phyloP scores from a whole-genome alignment of 1,284 basidiomycete species.

The Ustilago shanxiensis region DNA sequence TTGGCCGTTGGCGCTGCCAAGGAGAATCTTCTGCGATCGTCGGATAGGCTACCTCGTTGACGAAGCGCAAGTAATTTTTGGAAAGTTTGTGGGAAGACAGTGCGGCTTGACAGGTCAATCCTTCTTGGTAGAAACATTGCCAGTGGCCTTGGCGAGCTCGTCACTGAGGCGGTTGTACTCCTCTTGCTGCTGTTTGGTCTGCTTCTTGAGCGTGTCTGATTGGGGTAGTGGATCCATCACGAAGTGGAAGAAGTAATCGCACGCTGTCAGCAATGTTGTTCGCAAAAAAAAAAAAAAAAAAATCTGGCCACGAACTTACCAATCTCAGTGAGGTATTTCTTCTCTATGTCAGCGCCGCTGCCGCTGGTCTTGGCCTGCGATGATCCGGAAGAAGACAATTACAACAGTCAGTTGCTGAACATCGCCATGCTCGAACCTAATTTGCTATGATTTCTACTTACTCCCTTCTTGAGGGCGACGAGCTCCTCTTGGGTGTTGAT shows the following conservation, averaged over 20 bases:
- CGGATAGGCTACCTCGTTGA: neutral
- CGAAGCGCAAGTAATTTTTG: neutral
- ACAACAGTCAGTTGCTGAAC: neutral
- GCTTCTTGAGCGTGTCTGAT: conserved; percentile 66
- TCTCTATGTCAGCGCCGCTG: conserved; percentile 62
- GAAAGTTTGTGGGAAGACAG: neutral
- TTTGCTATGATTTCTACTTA: conserved; percentile 48
- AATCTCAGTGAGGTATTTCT: conserved; percentile 55
- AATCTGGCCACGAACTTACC: conserved; percentile 22
- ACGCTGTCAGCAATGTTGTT: neutral
- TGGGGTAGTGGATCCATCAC: neutral
- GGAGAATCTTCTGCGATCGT: neutral
- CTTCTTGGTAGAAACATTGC: conserved; percentile 61
- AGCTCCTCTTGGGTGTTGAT: conserved; percentile 90
- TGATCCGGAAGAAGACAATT: neutral
- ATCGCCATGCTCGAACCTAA: neutral
- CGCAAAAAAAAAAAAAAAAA: neutral
- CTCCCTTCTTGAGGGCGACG: conserved; percentile 81
- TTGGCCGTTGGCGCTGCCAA: neutral
- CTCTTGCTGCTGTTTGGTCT: conserved; percentile 66
- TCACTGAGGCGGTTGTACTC: conserved; percentile 69
- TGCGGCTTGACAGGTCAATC: conserved; percentile 13
- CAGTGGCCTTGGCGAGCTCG: conserved; percentile 62
- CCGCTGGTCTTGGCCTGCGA: conserved; percentile 27
- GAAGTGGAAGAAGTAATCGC: neutral